Percentiles rank a stretch among this genome's conserved stretches.
phyloP scores from a whole-genome alignment of 306 rosid genomes.

The Inga oerstediana region DNA sequence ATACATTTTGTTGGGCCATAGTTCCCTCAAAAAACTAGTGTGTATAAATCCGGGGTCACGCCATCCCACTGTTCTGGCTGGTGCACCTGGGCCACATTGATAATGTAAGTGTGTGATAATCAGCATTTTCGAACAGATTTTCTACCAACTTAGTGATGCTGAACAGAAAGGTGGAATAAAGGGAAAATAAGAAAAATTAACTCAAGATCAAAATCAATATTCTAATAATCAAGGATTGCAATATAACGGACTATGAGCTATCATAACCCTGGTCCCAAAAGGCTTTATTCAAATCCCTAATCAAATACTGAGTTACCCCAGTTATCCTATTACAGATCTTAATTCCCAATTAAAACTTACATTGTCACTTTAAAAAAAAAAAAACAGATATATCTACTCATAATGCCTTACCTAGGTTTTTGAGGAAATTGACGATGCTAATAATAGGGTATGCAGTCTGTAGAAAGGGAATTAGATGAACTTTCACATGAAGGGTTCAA shows the following conservation, averaged over 20 bases:
- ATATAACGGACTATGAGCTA: not conserved
- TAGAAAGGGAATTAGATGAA: constrained; percentile 12
- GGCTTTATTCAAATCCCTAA: not conserved
- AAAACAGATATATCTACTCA: not conserved
- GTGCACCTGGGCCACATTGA: constrained; percentile 64
- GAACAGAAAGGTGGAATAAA: not conserved
- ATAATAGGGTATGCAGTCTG: constrained; percentile 2
- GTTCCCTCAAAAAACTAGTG: constrained; percentile 74
- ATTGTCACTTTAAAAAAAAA: not conserved
- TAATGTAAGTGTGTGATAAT: not conserved
- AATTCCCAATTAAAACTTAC: not conserved
- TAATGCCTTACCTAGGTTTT: not conserved
- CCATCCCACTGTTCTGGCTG: constrained; percentile 93
- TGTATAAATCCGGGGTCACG: constrained; percentile 90
- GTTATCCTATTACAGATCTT: not conserved
- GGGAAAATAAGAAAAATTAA: not conserved
- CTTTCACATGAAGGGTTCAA: not conserved
- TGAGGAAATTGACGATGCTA: not conserved
- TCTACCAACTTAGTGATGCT: not conserved
- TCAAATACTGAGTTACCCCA: not conserved
- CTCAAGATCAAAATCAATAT: not conserved
- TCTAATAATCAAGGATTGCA: not conserved
- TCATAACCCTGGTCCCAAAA: not conserved
- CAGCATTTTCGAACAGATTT: not conserved
- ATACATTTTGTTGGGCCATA: constrained; percentile 86